phyloP scores from a whole-genome alignment of 108 stramenopile species.

The Pseudonitzschia multiseries region DNA sequence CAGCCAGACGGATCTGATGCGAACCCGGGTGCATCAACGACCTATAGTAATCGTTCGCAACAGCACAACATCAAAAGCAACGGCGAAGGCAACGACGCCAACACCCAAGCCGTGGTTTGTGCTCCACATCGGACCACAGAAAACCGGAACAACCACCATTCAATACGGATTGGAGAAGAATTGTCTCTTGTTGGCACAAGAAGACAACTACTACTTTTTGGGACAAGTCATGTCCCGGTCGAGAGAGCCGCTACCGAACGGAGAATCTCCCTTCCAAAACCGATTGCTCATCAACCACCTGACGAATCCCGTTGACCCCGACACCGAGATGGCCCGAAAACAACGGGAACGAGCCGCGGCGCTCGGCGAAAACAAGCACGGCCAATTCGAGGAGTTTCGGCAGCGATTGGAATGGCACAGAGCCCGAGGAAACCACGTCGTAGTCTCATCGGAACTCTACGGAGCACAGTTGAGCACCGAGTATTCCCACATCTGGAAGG shows the following conservation, averaged over 20 bases:
- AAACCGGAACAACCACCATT: constrained; percentile 30
- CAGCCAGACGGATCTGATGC: too few relatives aligned
- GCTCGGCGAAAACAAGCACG: background rate
- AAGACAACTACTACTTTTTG: background rate
- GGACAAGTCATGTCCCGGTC: background rate
- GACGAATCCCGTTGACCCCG: background rate
- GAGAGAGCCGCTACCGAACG: background rate
- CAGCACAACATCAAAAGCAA: too few relatives aligned
- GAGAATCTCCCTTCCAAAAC: background rate
- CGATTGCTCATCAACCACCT: background rate
- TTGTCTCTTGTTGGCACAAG: background rate
- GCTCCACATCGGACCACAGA: constrained; percentile 22
- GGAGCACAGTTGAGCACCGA: background rate
- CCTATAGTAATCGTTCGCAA: too few relatives aligned
- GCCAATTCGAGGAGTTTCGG: background rate
- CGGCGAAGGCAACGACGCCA: too few relatives aligned
- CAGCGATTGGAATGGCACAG: background rate
- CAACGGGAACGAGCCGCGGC: background rate
- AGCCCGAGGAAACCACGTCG: background rate
- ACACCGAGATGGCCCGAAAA: too few relatives aligned
- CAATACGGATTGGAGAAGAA: constrained; percentile 23
- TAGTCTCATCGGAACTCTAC: background rate
- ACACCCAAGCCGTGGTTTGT: background rate
- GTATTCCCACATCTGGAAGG: background rate
- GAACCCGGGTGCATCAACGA: too few relatives aligned